Conservation (phyloP, 2,329 filamentous ascomycete species). For the Myotisia sp. region DNA sequence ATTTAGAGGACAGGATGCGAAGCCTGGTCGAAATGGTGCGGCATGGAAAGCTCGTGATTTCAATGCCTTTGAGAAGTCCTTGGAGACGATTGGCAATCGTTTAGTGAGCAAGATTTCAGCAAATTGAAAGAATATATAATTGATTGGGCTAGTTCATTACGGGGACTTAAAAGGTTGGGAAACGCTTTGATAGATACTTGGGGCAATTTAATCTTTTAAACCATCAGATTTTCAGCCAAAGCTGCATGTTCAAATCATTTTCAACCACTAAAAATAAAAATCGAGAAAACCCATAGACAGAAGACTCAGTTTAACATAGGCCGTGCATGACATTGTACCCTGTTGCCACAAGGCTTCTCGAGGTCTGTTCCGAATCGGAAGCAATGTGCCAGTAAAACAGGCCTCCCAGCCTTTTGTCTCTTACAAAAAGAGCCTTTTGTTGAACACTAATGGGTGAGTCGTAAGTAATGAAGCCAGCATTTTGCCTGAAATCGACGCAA, state of each 20-base stretch:
- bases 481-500: constrained; percentile 49
- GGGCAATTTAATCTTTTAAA: neutral
- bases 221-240: no score
- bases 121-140: no score
- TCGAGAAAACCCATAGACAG: neutral
- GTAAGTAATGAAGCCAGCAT: constrained; percentile 66
- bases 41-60: constrained; percentile 40
- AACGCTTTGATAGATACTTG: neutral
- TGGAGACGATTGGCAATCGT: constrained; percentile 14
- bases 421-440: constrained; percentile 60
- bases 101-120: constrained; percentile 22
- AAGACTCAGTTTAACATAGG: constrained; percentile 15
- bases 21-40: constrained; percentile 43
- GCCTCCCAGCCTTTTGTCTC: constrained; percentile 55
- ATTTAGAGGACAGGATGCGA: constrained; percentile 43
- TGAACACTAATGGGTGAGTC: constrained; percentile 64
- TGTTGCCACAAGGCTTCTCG: constrained; percentile 45
- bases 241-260: no score
- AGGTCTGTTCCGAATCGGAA: constrained; percentile 44
- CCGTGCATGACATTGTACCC: constrained; percentile 43
- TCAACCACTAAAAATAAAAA: neutral
- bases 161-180: no score
- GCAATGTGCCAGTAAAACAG: constrained; percentile 75
- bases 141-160: no score
- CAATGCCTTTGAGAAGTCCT: constrained; percentile 30